Evolutionary conservation across 1,284 basidiomycete species (phyloP).

Genomic region (Rugosomyces carneus): DNA sequence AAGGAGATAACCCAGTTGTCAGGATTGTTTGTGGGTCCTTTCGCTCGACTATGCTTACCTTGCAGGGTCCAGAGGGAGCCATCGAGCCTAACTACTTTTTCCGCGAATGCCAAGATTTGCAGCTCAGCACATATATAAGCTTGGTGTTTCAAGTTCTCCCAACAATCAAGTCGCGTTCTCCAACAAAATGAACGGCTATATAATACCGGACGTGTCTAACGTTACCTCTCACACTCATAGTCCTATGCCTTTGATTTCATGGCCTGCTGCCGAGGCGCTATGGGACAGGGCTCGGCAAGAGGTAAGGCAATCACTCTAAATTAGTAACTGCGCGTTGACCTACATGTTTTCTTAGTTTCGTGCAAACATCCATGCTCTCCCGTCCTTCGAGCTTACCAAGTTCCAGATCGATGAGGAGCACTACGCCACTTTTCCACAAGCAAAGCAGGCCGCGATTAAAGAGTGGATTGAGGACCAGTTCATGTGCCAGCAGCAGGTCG

Average conservation of each 20-base stretch:
- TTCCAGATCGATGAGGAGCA: conserved; percentile 15
- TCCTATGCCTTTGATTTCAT: conserved; percentile 1
- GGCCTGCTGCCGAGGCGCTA: conserved; percentile 8
- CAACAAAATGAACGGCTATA: conserved; percentile 1
- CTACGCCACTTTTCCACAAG: conserved; percentile 17
- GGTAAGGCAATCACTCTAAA: neutral
- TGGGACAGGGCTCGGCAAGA: conserved; percentile 10
- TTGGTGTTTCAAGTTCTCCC: neutral
- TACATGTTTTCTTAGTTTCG: conserved; percentile 4
- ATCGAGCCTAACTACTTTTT: conserved; percentile 12
- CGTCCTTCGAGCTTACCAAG: conserved; percentile 13
- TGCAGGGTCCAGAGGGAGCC: neutral
- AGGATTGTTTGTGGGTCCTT: conserved; percentile 1
- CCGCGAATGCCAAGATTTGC: neutral
- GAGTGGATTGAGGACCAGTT: conserved; percentile 9
- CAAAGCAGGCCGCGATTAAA: conserved; percentile 12
- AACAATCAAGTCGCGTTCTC: neutral
- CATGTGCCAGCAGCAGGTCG: neutral
- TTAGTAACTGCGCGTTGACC: neutral
- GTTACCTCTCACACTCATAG: neutral
- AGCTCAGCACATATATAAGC: neutral
- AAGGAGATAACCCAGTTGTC: conserved; percentile 2
- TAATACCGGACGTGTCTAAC: neutral
- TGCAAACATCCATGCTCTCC: conserved; percentile 2
- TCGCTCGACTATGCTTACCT: neutral